Evolutionary conservation across 345 rosid genomes (phyloP).

Genomic region (Arabidopsis arenosa): DNA sequence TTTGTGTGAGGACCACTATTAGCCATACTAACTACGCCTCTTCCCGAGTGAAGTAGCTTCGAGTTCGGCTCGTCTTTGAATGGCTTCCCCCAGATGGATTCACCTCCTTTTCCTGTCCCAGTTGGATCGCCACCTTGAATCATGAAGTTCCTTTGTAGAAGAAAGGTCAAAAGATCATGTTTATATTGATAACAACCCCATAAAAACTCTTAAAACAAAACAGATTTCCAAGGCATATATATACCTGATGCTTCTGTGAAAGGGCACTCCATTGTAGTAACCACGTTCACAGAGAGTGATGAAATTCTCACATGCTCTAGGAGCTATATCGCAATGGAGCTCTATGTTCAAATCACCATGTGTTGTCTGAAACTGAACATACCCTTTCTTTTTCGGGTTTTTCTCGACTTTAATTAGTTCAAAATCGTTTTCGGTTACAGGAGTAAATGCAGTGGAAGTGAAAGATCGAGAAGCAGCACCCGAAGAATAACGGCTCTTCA

Average conservation of each 20-base stretch:
- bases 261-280: slow-evolving; percentile 79
- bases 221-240: not conserved
- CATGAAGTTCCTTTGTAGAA: slow-evolving; percentile 76
- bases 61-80: slow-evolving; percentile 93
- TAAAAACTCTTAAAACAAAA: not conserved
- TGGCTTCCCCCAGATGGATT: slow-evolving; percentile 97
- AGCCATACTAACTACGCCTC: slow-evolving; percentile 97
- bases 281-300: slow-evolving; percentile 84
- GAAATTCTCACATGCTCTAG: slow-evolving; percentile 92
- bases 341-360: slow-evolving; percentile 95
- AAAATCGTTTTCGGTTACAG: slow-evolving; percentile 84
- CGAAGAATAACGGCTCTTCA: slow-evolving; percentile 82
- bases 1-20: slow-evolving; percentile 97
- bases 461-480: slow-evolving; percentile 98
- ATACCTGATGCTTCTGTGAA: slow-evolving; percentile 81
- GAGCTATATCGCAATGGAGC: slow-evolving; percentile 91
- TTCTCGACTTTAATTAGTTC: slow-evolving; percentile 89
- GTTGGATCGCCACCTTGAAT: slow-evolving; percentile 99
- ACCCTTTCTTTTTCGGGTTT: slow-evolving; percentile 95
- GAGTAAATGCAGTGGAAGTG: slow-evolving; percentile 87
- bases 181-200: not conserved
- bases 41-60: slow-evolving; percentile 88
- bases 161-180: not conserved
- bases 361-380: slow-evolving; percentile 85
- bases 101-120: slow-evolving; percentile 88